phyloP scores from a whole-genome alignment of 805 yeast genomes.

The Metschnikowia continentalis region DNA sequence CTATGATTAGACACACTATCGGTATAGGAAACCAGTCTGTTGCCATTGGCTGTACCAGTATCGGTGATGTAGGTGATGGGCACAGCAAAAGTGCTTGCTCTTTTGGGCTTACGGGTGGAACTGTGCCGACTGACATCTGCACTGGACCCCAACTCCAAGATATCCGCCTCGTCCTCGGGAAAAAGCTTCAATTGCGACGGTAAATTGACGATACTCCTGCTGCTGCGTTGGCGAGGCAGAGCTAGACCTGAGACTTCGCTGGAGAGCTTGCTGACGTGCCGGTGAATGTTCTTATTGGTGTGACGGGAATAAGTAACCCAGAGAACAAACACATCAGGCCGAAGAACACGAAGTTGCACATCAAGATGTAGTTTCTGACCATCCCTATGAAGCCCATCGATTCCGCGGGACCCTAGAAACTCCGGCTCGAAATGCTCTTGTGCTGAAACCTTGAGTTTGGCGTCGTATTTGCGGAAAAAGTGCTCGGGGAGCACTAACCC shows the following conservation, averaged over 20 bases:
- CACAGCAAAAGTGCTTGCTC: slow-evolving; percentile 25
- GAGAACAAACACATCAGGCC: slow-evolving; percentile 53
- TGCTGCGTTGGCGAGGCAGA: slow-evolving; percentile 9
- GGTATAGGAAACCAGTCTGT: slow-evolving; percentile 4
- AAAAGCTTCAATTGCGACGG: slow-evolving; percentile 58
- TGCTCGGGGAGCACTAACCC: slow-evolving; percentile 91
- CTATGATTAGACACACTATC: slow-evolving; percentile 9
- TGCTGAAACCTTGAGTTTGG: slow-evolving; percentile 29
- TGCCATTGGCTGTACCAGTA: not conserved
- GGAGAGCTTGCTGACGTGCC: slow-evolving; percentile 24
- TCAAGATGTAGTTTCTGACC: slow-evolving; percentile 67
- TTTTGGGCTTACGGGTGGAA: slow-evolving; percentile 31
- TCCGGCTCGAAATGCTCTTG: slow-evolving; percentile 38
- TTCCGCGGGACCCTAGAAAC: slow-evolving; percentile 60
- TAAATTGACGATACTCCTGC: slow-evolving; percentile 23
- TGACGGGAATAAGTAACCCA: slow-evolving; percentile 84
- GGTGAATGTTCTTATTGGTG: slow-evolving; percentile 21
- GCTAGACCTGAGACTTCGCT: slow-evolving; percentile 7
- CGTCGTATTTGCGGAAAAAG: slow-evolving; percentile 68
- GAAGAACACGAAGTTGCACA: slow-evolving; percentile 72
- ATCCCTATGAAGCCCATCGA: slow-evolving; percentile 65
- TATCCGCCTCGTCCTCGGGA: slow-evolving; percentile 31
- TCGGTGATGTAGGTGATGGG: slow-evolving; percentile 21
- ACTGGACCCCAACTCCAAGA: slow-evolving; percentile 27
- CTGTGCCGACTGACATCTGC: slow-evolving; percentile 29